Conservation (phyloP, 2,329 filamentous ascomycete species). For the Diaporthe australafricana region DNA sequence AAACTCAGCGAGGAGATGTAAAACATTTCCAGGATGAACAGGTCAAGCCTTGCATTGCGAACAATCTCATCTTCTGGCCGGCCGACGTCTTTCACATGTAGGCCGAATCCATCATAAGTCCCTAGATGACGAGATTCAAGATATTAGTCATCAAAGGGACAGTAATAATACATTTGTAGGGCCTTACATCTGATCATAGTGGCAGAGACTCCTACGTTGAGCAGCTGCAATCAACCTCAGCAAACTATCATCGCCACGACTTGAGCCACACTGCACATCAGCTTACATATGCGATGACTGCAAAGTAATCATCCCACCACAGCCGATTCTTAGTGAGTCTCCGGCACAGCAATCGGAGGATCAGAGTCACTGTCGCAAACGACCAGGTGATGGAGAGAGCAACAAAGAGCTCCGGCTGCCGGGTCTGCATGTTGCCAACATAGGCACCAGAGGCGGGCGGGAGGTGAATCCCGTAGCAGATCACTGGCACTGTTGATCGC, state of each 20-base stretch:
- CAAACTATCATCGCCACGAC: not conserved
- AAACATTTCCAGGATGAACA: slow-evolving; percentile 12
- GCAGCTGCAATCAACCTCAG: not conserved
- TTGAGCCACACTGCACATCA: not conserved
- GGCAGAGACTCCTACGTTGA: not conserved
- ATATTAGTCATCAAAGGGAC: not conserved
- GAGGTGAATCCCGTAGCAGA: not conserved
- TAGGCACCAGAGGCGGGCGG: not conserved
- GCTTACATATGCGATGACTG: slow-evolving; percentile 12
- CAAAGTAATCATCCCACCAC: slow-evolving; percentile 19
- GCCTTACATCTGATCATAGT: slow-evolving; percentile 2
- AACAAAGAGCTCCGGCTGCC: slow-evolving; percentile 11
- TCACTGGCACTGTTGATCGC: not conserved
- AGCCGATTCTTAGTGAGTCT: slow-evolving; percentile 5
- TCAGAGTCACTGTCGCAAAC: slow-evolving; percentile 1
- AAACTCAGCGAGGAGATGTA: slow-evolving; percentile 13
- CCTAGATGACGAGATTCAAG: not conserved
- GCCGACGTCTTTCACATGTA: not conserved
- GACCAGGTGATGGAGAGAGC: slow-evolving; percentile 13
- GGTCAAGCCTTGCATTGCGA: not conserved
- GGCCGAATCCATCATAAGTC: slow-evolving; percentile 1
- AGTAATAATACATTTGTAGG: not conserved
- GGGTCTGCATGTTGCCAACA: slow-evolving; percentile 9
- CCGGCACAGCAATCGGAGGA: not conserved
- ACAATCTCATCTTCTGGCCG: not conserved